Conservation (phyloP, 2,329 filamentous ascomycete genomes). For the Xylaria sp. region DNA sequence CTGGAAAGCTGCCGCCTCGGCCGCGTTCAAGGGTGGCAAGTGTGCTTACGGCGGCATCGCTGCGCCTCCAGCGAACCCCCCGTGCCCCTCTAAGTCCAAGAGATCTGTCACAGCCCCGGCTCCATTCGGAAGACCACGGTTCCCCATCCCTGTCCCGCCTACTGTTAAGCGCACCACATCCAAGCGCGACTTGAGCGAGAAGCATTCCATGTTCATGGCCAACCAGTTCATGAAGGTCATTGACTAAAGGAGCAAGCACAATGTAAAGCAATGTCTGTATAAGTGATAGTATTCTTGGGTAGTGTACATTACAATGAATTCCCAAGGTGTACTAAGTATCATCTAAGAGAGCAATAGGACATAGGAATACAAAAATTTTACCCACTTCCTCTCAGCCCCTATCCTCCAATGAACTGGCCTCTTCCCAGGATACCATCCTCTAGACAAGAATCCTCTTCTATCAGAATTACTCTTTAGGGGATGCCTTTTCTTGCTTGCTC, state of each 20-base stretch:
- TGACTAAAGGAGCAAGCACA: slow-evolving; percentile 26
- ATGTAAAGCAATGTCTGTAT: slow-evolving; percentile 2
- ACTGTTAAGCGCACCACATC: slow-evolving; percentile 15
- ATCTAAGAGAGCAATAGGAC: neutral
- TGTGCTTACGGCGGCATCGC: slow-evolving; percentile 47
- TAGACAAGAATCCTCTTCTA: neutral
- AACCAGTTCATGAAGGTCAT: slow-evolving; percentile 42
- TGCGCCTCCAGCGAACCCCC: slow-evolving; percentile 5
- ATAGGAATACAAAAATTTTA: neutral
- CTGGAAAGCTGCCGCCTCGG: slow-evolving; percentile 52
- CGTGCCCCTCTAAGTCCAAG: slow-evolving; percentile 14
- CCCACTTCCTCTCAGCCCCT: neutral
- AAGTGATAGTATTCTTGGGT: slow-evolving; percentile 1
- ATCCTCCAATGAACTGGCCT: neutral
- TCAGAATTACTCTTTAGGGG: neutral
- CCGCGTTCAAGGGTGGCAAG: slow-evolving; percentile 49
- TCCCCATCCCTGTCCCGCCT: slow-evolving; percentile 23
- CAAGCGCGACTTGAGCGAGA: slow-evolving; percentile 24
- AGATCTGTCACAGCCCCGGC: slow-evolving; percentile 16
- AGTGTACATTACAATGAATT: slow-evolving; percentile 1
- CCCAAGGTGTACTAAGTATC: neutral
- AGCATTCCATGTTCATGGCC: slow-evolving; percentile 29
- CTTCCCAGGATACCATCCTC: neutral
- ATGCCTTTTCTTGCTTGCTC: neutral
- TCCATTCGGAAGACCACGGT: slow-evolving; percentile 33